phyloP scores from a whole-genome alignment of 2,329 filamentous ascomycete species.

The Aspergillus sp. region DNA sequence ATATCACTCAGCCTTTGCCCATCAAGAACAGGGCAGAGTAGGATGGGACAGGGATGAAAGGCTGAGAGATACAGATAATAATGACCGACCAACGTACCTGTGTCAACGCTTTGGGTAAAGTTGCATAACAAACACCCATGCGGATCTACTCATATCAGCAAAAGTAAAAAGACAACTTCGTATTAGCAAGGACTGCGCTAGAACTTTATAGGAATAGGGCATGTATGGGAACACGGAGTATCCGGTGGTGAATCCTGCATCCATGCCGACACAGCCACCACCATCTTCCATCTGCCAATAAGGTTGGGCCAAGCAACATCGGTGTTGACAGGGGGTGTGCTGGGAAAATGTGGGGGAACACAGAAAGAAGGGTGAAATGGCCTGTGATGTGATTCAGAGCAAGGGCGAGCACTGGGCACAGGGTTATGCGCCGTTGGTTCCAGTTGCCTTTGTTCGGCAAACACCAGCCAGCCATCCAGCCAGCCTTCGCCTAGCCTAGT shows the following conservation, averaged over 20 bases:
- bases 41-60: not conserved
- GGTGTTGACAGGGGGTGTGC: not conserved
- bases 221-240: no score
- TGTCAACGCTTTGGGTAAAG: not conserved
- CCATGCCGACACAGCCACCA: not conserved
- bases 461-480: no score
- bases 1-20: not conserved
- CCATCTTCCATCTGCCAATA: not conserved
- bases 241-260: no score
- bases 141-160: not conserved
- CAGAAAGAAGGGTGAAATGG: not conserved
- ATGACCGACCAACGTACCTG: not conserved
- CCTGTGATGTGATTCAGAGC: no score
- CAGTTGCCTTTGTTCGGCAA: no score
- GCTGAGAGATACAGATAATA: not conserved
- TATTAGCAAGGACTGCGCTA: not conserved
- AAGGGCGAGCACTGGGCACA: no score
- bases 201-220: no score
- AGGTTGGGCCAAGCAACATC: not conserved
- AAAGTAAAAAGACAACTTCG: not conserved
- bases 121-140: slow-evolving; percentile 3
- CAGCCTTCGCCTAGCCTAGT: no score
- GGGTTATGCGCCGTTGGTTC: no score
- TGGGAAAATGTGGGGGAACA: not conserved
- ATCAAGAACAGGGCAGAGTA: not conserved